phyloP scores from a whole-genome alignment of 495 filamentous ascomycete species.

The Xylaria sp. region DNA sequence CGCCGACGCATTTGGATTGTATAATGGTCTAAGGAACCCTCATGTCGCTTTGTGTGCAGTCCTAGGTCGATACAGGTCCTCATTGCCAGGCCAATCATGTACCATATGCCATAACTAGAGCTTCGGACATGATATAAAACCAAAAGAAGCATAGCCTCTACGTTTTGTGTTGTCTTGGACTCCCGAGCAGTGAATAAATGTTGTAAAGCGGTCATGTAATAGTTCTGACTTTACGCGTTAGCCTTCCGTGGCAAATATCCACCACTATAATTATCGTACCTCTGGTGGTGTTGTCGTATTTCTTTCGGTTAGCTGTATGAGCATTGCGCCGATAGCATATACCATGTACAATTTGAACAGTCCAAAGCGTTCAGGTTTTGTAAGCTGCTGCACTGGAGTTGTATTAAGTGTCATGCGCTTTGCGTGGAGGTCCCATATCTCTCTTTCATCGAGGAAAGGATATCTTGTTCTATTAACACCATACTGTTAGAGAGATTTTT shows the following conservation, averaged over 20 bases:
- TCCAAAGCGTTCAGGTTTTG: slow-evolving; percentile 50
- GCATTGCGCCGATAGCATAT: slow-evolving; percentile 60
- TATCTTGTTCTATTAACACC: slow-evolving; percentile 43
- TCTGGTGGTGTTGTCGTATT: slow-evolving; percentile 55
- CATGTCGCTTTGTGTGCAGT: slow-evolving; percentile 58
- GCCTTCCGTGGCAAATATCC: not conserved
- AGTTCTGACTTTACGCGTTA: slow-evolving; percentile 39
- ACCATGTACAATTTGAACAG: slow-evolving; percentile 61
- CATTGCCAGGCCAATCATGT: slow-evolving; percentile 64
- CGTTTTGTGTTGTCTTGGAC: slow-evolving; percentile 58
- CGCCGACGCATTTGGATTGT: slow-evolving; percentile 57
- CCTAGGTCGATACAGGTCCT: slow-evolving; percentile 61
- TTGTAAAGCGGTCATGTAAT: slow-evolving; percentile 58
- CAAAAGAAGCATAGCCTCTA: slow-evolving; percentile 63
- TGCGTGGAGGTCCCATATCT: slow-evolving; percentile 54
- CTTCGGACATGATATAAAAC: slow-evolving; percentile 61
- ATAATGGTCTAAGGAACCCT: slow-evolving; percentile 54
- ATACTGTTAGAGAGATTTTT: not conserved
- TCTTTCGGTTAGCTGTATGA: slow-evolving; percentile 56
- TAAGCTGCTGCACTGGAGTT: slow-evolving; percentile 38
- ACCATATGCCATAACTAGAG: slow-evolving; percentile 63
- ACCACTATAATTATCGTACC: slow-evolving; percentile 14
- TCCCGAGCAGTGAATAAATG: slow-evolving; percentile 59
- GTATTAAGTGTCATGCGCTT: slow-evolving; percentile 52
- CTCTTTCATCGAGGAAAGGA: slow-evolving; percentile 56